A percentile compares a stretch with the other conserved stretches of the same genome.
Conservation (phyloP, 805 yeast species). For the Candida nonsorbophila region DNA sequence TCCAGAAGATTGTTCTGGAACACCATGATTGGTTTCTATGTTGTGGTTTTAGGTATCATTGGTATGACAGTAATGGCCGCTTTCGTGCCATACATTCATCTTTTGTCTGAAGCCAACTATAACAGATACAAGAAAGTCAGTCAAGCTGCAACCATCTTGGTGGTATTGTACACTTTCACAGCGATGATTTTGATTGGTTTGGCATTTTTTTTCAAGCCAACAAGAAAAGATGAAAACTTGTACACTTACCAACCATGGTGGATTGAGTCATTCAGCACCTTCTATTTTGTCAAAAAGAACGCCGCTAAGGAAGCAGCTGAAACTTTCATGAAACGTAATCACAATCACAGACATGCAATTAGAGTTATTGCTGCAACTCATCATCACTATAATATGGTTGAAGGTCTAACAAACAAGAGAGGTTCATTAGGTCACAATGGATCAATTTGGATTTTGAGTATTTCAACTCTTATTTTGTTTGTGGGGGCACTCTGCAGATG, state of each 20-base stretch:
- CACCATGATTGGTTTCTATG: constrained; percentile 45
- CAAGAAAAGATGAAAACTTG: constrained; percentile 43
- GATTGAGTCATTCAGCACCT: constrained; percentile 59
- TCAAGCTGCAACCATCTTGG: constrained; percentile 36
- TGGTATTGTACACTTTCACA: constrained; percentile 44
- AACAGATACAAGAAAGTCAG: constrained; percentile 50
- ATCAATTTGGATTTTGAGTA: constrained; percentile 41
- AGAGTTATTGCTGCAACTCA: constrained; percentile 59
- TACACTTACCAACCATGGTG: constrained; percentile 73
- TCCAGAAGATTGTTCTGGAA: constrained; percentile 45
- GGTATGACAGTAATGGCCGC: constrained; percentile 68
- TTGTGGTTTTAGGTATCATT: constrained; percentile 51
- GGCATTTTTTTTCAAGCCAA: constrained; percentile 54
- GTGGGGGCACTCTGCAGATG: constrained; percentile 48
- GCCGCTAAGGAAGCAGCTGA: constrained; percentile 46
- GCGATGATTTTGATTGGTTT: constrained; percentile 45
- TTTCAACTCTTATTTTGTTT: constrained; percentile 46
- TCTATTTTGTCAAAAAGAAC: constrained; percentile 53
- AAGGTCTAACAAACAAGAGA: constrained; percentile 29
- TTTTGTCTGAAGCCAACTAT: constrained; percentile 39
- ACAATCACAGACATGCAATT: constrained; percentile 44
- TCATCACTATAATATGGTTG: constrained; percentile 29
- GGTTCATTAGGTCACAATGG: constrained; percentile 44
- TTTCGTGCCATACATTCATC: constrained; percentile 54
- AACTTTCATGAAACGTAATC: constrained; percentile 42